Evolutionary conservation across 2,329 filamentous ascomycete genomes (phyloP).

Genomic region (Fonsecaea pugnacius): DNA sequence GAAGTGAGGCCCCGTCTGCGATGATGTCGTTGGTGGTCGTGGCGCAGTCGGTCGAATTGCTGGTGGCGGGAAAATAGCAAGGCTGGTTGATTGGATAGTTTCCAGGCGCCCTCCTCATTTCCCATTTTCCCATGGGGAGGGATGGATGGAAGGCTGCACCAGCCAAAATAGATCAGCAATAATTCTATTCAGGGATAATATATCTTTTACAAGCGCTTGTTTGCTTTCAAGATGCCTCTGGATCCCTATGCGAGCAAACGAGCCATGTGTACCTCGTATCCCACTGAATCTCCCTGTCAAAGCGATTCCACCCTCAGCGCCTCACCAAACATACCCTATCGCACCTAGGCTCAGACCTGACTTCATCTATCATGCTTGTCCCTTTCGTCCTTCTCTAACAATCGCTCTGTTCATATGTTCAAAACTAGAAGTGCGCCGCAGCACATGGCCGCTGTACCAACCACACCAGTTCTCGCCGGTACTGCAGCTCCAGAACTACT

Average conservation of each 20-base stretch:
- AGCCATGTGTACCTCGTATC: not conserved
- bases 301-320: not conserved
- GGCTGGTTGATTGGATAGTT: constrained; percentile 2
- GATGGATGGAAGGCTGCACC: no score
- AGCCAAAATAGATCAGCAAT: not conserved
- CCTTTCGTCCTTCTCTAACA: no score
- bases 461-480: constrained; percentile 35
- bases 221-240: not conserved
- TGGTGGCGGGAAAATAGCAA: constrained; percentile 25
- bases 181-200: not conserved
- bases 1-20: constrained; percentile 4
- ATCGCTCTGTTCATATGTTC: constrained; percentile 23
- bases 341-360: not conserved
- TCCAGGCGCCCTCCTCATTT: not conserved
- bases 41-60: constrained; percentile 22
- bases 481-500: constrained; percentile 27
- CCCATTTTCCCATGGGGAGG: not conserved
- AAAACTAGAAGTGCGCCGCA: constrained; percentile 30
- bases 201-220: not conserved
- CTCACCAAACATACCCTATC: not conserved
- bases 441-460: constrained; percentile 37
- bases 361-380: not conserved
- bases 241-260: not conserved
- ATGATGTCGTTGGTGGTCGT: constrained; percentile 31
- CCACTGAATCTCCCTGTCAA: not conserved